Conservation (phyloP, 305 asterid genomes). For the Rubia balearica region DNA sequence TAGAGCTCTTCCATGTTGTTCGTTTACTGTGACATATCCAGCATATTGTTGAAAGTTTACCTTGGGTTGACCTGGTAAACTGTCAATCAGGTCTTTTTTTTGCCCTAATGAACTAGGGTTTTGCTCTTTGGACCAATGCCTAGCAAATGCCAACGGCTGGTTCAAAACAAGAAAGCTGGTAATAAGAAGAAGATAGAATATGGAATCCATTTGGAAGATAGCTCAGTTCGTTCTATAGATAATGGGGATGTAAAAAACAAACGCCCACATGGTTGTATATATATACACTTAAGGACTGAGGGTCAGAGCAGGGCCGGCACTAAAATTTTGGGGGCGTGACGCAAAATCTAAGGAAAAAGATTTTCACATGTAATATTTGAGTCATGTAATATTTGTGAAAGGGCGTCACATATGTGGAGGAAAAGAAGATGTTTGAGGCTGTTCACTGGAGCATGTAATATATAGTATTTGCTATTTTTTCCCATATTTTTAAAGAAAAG, state of each 20-base stretch:
- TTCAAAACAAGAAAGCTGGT: conserved; percentile 20
- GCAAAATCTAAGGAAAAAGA: too few species aligned
- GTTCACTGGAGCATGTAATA: too few species aligned
- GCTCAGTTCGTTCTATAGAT: background rate
- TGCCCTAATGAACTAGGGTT: conserved; percentile 17
- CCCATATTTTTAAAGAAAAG: too few species aligned
- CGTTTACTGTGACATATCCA: conserved; percentile 67
- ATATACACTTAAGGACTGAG: conserved; percentile 14
- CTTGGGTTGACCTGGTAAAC: conserved; percentile 72
- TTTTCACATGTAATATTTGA: too few species aligned
- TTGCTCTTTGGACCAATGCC: conserved; percentile 35
- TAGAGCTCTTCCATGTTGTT: conserved; percentile 65
- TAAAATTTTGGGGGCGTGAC: too few species aligned
- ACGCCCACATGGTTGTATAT: conserved; percentile 43
- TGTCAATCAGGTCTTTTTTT: conserved; percentile 44
- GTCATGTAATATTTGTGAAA: too few species aligned
- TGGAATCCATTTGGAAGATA: conserved; percentile 37
- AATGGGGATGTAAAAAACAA: conserved; percentile 25
- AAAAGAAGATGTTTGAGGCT: too few species aligned
- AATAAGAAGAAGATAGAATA: conserved; percentile 30
- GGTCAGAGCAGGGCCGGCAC: too few species aligned
- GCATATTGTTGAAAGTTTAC: conserved; percentile 68
- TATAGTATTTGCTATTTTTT: too few species aligned
- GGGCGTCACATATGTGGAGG: too few species aligned
- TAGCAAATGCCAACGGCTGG: conserved; percentile 34